Conservation (phyloP, 1,284 basidiomycete species). For the Tausonia pullulans region DNA sequence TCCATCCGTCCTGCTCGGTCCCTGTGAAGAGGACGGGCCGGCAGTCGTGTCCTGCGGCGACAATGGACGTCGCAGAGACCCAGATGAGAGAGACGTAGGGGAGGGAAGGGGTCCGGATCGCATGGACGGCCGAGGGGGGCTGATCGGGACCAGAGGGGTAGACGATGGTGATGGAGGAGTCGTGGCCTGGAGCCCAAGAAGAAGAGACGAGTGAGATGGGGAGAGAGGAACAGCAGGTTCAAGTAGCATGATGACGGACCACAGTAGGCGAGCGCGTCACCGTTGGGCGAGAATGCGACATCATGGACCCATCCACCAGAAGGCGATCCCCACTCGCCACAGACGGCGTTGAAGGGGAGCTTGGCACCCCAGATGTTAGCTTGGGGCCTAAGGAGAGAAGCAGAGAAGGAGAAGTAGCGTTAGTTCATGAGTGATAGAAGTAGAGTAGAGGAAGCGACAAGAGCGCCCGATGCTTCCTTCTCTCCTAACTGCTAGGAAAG, state of each 20-base stretch:
- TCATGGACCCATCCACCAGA: conserved; percentile 95
- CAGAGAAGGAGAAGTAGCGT: conserved; percentile 11
- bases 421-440: not conserved
- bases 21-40: conserved; percentile 82
- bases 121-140: conserved; percentile 46
- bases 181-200: conserved; percentile 53
- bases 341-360: conserved; percentile 93
- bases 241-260: conserved; percentile 43
- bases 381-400: conserved; percentile 49
- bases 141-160: conserved; percentile 59
- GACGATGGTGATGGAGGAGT: conserved; percentile 78
- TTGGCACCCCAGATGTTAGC: conserved; percentile 94
- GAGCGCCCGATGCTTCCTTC: no score
- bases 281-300: conserved; percentile 90
- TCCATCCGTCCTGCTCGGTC: conserved; percentile 54
- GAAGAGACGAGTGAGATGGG: conserved; percentile 5
- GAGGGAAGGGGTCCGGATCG: conserved; percentile 60
- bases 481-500: no score
- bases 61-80: conserved; percentile 64
- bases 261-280: conserved; percentile 82
- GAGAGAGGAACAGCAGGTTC: not conserved
- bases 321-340: conserved; percentile 80
- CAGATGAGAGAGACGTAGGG: conserved; percentile 76
- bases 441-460: no score
- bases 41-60: conserved; percentile 96